Evolutionary conservation across 2,329 filamentous ascomycete genomes (phyloP), one percentile per base, ranked within the genome.

Genomic region (Atkinsonella texensis): DNA sequence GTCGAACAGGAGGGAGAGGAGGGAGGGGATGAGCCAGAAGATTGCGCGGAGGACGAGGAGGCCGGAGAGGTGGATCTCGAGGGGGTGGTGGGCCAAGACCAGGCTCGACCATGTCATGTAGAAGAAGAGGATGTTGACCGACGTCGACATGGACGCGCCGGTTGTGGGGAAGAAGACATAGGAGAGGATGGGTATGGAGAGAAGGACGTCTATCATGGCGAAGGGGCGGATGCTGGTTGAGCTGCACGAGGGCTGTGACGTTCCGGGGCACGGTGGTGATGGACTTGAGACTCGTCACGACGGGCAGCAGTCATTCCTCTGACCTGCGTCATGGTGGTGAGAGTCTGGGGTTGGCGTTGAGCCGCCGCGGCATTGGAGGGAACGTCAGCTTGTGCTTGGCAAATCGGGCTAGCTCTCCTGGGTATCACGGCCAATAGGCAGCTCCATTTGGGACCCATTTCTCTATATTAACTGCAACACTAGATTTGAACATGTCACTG

Each of bases 91-190:
- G 7, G 85, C 85, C 3, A 91, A 72, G 40, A 94, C 81, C 33
- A 96, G 76, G 0, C 87, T 91, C 6, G 82, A 81, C 89, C 89
- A 95, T 59, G 87, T 91, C 71, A 95, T 79, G 66, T 89, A 91
- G 68, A 95, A 93, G 72, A 95, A 90, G 55, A 94, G 71, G 23
- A 95, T 70, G 65, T 93, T 95, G 56, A 95, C 73, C 1, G 84
- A 89, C 1, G 89, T 91, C 13, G 75, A 84, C 71, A 85, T 89
- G 7, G 85, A 84, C 7, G 80, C 77, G 2, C 50, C 53, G 53
- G 81, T 65, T 46, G 76, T 72, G 2, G 80, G 78, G 18, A 80
- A 75, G 47, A 83, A 71, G 59, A 86, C 73, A 60, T 83, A 85
- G 31, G 84, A 85, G 41, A 87, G 68, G 56, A 88, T 76, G 1